Evolutionary conservation across 139 green algal species (phyloP).

Genomic region (Chlamydomonas sphaeroides): DNA sequence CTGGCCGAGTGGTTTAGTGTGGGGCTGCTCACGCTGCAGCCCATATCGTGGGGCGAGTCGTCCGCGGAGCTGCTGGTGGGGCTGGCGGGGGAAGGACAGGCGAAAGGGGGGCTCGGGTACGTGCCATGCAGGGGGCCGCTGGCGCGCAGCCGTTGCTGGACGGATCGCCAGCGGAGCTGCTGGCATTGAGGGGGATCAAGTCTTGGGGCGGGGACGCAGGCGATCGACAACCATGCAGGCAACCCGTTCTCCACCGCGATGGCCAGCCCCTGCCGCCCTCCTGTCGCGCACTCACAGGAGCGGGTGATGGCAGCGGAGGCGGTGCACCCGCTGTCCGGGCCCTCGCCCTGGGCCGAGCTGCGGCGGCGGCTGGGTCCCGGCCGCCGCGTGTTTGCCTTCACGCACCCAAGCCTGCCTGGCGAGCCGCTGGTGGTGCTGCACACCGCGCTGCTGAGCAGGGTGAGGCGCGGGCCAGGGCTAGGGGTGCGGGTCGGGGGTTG

Average conservation of each 20-base stretch:
- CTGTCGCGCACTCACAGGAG: slow-evolving; percentile 16
- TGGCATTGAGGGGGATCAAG: too few relatives aligned
- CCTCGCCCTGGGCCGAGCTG: slow-evolving; percentile 70
- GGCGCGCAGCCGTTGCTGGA: too few relatives aligned
- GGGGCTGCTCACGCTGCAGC: slow-evolving; percentile 75
- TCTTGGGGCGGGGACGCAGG: too few relatives aligned
- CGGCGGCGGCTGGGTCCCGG: slow-evolving; percentile 59
- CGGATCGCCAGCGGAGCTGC: too few relatives aligned
- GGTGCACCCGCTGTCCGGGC: slow-evolving; percentile 68
- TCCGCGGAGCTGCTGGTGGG: slow-evolving; percentile 73
- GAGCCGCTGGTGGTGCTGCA: slow-evolving; percentile 85
- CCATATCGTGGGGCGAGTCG: slow-evolving; percentile 74
- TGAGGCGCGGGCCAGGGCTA: not conserved
- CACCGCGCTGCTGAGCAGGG: slow-evolving; percentile 60
- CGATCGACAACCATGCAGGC: too few relatives aligned
- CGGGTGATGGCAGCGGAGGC: slow-evolving; percentile 68
- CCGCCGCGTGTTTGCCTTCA: slow-evolving; percentile 74
- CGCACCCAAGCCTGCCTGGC: slow-evolving; percentile 72
- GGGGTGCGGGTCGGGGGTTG: too few relatives aligned
- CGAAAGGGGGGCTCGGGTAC: too few relatives aligned
- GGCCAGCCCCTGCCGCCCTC: slow-evolving; percentile 6
- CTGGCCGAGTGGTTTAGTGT: slow-evolving; percentile 80
- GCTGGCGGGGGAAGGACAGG: too few relatives aligned
- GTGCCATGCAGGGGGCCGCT: too few relatives aligned
- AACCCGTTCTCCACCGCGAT: too few relatives aligned